Base-by-base conservation (phyloP, 1,284 basidiomycete genomes). In the Fistulinella cinereoalba region DNA sequence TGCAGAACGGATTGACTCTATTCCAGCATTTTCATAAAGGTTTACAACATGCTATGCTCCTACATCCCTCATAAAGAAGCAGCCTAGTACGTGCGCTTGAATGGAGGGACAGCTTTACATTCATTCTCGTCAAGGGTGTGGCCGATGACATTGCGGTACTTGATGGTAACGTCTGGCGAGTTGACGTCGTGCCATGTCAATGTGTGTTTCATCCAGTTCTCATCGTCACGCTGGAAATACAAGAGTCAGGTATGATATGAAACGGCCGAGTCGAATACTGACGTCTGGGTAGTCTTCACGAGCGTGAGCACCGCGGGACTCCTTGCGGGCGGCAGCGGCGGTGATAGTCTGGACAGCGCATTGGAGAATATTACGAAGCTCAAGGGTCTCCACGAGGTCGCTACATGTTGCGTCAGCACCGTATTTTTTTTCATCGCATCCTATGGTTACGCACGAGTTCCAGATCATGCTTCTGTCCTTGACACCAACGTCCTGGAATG, bases 381-480 rank as follows among this genome's bases (percentile, higher is more conserved):
- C 97, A 46, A 99, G 80, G 12, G 93, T 97, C 76, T 99, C 97
- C 53, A 97, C 79, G 48, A 99, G 84, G 68, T 99, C 97, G 56
- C 88, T 92, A 58, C 23, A 49, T 44, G 44, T n/a, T 39, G 37
- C 27, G 39, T 67, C 13, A 65, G 41, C 21, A 31, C 41, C 36
- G 16, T 15, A 39, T 29, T 42, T 33, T 29, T 42, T 33, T 28
- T 44, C 10, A 37, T 25, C 6, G 12, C 25, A 21, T 22, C 27
- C 18, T 28, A 47, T 23, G 41, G 37, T 33, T 16, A 73, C 83
- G 53, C 53, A 94, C 91, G 91, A 90, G 74, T 97, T 97, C 97
- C 96, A 98, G 72, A 99, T 97, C 92, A 98, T 91, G 68, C 89
- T 92, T 65, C 96, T 82, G 72, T 99, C 97, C 77, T 96, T 96